Percentiles rank a stretch among this genome's conserved stretches.
phyloP scores from a whole-genome alignment of 345 rosid species.

The Cardamine resedifolia region DNA sequence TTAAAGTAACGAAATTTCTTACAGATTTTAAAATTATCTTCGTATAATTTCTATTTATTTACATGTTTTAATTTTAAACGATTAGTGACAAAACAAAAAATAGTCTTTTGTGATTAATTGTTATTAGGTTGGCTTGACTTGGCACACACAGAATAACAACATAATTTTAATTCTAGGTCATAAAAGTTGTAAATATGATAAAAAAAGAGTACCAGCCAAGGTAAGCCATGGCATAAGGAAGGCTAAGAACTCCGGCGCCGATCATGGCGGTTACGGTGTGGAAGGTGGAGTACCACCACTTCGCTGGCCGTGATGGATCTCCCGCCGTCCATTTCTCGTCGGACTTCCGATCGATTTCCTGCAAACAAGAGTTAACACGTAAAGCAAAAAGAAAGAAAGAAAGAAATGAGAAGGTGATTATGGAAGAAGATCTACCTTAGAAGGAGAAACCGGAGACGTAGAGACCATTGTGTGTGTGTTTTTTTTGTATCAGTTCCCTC shows the following conservation, averaged over 20 bases:
- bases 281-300: slow-evolving; percentile 98
- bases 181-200: not conserved
- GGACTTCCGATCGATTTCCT: slow-evolving; percentile 48
- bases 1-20: no score
- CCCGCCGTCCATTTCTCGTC: slow-evolving; percentile 60
- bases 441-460: slow-evolving; percentile 47
- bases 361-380: slow-evolving; percentile 6
- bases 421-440: slow-evolving; percentile 53
- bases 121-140: not conserved
- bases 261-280: slow-evolving; percentile 96
- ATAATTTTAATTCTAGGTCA: not conserved
- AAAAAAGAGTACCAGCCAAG: slow-evolving; percentile 70
- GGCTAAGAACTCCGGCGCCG: slow-evolving; percentile 94
- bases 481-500: not conserved
- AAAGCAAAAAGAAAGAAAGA: not conserved
- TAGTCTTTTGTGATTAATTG: not conserved
- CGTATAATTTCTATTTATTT: not conserved
- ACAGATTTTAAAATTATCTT: not conserved
- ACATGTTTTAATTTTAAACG: not conserved
- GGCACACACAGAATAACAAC: not conserved
- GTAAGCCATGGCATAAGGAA: slow-evolving; percentile 96
- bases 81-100: not conserved
- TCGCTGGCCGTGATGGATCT: slow-evolving; percentile 66
- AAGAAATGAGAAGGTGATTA: not conserved
- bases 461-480: slow-evolving; percentile 50